Base-by-base conservation (phyloP, 2,329 filamentous ascomycete species). In the Trichoderma oligosporum region DNA sequence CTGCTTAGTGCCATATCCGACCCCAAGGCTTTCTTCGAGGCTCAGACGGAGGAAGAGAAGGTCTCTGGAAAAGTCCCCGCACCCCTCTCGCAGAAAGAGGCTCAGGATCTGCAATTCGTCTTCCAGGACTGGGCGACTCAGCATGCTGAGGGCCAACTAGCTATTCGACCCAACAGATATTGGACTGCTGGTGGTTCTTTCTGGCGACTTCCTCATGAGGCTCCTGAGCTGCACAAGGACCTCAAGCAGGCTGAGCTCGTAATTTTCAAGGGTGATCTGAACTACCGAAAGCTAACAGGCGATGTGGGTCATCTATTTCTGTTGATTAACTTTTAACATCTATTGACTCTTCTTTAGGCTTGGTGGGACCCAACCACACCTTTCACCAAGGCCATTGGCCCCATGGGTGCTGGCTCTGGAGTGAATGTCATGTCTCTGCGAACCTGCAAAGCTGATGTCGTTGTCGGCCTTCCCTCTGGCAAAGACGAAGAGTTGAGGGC, bases 231-330 rank as follows among this genome's bases (percentile, higher is more conserved):
- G 11, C 81, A 84, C 52, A 81, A 89, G 6, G 93, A 97, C 67
- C 74, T 99, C 56, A 87, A 91, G 76, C 75, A 84, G 60, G 89
- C 88, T 63, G 89, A 96, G 71, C 78, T 99, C 16, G 90, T 96
- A 11, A 85, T 99, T 56, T 97, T 97, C 79, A 99, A 99, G 78
- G 94, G 94, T 2, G 94, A 99, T 70, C 71, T 99, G 64, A 99
- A 99, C 75, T 99, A 97, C 73, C 81, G 94, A 60, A 99, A 99
- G 73, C 73, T 99, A 63, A 91, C 88, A 27, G 88, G 84, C 47
- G 94, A 99, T 78, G 91, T 93, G 75, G 77, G 87, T 60, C 20
- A 25, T 8, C 25, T 35, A 0, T 2, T 36, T 53, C 8, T 14
- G 3, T 39, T 27, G 12, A 9, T 6, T 36, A 8, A n/a, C 1